Evolutionary conservation across 176 grass and related monocot genomes (phyloP), one percentile per base, ranked within the genome.

Genomic region (Oryza australiensis): DNA sequence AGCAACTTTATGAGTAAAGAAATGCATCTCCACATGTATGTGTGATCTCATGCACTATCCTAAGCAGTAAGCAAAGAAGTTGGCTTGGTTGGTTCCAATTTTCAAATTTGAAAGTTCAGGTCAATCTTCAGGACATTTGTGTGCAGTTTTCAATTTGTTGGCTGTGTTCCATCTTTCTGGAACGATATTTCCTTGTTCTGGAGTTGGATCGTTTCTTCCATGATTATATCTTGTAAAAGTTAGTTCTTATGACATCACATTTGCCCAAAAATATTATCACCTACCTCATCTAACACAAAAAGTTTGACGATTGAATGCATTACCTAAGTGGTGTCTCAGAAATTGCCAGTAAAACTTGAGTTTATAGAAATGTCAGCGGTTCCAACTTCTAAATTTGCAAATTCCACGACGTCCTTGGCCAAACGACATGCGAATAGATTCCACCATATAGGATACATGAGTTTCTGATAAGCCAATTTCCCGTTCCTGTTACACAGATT

Each of bases 351-450:
- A 20, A n/a, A 86, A 60, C 62, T 42, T 43, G 33, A 65, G 40
- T 60, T 77, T 68, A 29, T 12, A 7, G 32, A 70, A 16, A 68
- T 85, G 86, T 63, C 78, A 87, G 45, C 78, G 28, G 65, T 66
- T 84, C 89, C 90, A 90, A 80, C 76, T 98, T 86, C 90, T 88
- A 79, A 91, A 93, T 80, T 91, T 95, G 87, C 92, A 98, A 82
- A 98, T 93, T 78, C 96, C 93, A 51, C 92, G 88, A 57, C 87
- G 90, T 18, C 89, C 93, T 83, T 88, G 35, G 5, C 76, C 79
- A 90, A 95, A 93, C 1, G 96, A 98, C 46, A 85, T 86, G n/a
- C 87, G 87, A 41, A 95, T 95, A 59, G 90, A 95, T 88, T 93
- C 83, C 26, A 93, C 26, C 96, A 98, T 91, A 80, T 37, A 82